Percentiles rank a stretch among this genome's conserved stretches.
Evolutionary conservation across 495 filamentous ascomycete genomes (phyloP).

Genomic region (Penicillium odoratum): DNA sequence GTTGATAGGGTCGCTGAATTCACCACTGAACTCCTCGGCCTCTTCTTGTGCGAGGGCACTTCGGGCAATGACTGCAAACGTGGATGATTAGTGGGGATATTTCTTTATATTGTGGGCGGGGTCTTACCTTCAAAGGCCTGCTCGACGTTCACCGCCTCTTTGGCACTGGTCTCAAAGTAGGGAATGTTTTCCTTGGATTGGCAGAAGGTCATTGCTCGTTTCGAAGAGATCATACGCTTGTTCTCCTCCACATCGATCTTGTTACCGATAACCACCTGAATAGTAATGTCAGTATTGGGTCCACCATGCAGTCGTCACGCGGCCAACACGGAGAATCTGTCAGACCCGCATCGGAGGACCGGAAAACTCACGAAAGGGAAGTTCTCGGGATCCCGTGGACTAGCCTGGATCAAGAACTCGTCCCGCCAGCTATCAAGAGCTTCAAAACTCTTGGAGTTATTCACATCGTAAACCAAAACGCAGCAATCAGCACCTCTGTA

Average conservation of each 20-base stretch:
- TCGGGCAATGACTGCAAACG: constrained; percentile 79
- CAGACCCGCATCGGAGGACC: background rate
- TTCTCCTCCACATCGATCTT: constrained; percentile 99
- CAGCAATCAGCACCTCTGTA: constrained; percentile 99
- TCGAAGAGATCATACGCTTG: constrained; percentile 93
- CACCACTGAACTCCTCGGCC: constrained; percentile 85
- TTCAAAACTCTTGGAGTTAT: constrained; percentile 98
- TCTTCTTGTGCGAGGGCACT: constrained; percentile 97
- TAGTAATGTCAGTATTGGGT: constrained; percentile 1
- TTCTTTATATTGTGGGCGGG: background rate
- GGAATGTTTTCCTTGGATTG: constrained; percentile 96
- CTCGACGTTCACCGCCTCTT: constrained; percentile 98
- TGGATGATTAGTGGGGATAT: constrained; percentile 10
- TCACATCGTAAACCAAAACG: constrained; percentile 97
- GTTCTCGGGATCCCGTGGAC: constrained; percentile 91
- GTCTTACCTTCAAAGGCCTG: constrained; percentile 91
- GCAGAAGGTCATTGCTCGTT: constrained; percentile 95
- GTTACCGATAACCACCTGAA: constrained; percentile 88
- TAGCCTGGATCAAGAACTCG: constrained; percentile 97
- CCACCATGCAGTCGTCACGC: background rate
- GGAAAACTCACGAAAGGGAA: constrained; percentile 84
- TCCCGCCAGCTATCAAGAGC: constrained; percentile 98
- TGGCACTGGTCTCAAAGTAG: constrained; percentile 98
- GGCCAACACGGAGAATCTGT: background rate
- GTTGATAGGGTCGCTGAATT: constrained; percentile 96